phyloP scores from a whole-genome alignment of 139 green algal species.

The Limnomonas spitsbergensis region DNA sequence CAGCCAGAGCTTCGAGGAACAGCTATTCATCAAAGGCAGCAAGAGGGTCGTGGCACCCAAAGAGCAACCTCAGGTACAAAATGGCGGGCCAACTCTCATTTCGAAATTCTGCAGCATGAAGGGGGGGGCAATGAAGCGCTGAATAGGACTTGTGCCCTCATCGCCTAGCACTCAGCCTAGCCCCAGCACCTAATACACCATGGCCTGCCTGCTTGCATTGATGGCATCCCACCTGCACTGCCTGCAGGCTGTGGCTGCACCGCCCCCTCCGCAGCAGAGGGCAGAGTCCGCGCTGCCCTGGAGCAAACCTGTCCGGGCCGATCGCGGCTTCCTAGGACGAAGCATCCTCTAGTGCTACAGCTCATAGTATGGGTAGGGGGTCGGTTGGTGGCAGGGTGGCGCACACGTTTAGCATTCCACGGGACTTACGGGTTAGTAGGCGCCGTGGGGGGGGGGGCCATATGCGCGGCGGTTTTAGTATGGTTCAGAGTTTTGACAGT shows the following conservation, averaged over 20 bases:
- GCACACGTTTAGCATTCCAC: no score
- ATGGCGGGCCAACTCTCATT: background rate
- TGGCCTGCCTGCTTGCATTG: background rate
- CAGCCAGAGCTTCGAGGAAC: conserved; percentile 16
- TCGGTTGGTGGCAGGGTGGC: no score
- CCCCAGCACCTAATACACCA: no score
- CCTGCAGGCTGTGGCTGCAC: background rate
- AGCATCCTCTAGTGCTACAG: conserved; percentile 14
- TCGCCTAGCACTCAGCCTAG: background rate
- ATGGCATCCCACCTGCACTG: background rate
- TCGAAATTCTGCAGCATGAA: background rate
- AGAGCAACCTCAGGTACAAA: background rate
- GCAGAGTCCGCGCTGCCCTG: conserved; percentile 4
- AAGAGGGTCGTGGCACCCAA: background rate
- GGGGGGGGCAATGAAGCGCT: background rate
- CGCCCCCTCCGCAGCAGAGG: background rate
- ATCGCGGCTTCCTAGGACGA: background rate
- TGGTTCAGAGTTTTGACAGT: no score
- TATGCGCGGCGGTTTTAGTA: no score
- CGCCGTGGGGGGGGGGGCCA: no score
- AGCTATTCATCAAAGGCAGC: conserved; percentile 5
- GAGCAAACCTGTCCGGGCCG: background rate
- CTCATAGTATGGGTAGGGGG: no score
- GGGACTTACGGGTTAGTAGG: no score
- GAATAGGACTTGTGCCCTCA: background rate